These are phyloP conservation scores for Aphanomyces euteiches DNA, from an alignment of 352 stramenopile genomes.

Conservation along the genomic window DNA sequence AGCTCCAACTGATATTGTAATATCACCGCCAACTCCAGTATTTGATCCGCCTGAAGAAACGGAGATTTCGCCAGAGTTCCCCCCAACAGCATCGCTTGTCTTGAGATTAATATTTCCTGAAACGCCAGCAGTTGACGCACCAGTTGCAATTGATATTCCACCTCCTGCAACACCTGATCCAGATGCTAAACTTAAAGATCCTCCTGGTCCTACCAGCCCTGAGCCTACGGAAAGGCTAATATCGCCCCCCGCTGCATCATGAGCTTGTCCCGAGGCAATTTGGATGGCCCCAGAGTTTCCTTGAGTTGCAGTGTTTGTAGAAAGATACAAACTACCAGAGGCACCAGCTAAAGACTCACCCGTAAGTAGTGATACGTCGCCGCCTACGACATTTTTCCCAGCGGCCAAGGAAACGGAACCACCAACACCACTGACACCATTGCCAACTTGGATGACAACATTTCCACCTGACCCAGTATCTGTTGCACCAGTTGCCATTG, in stretches of 20 bases:
- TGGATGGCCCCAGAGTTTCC: neutral
- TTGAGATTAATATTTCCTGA: constrained; percentile 31
- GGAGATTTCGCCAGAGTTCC: constrained; percentile 36
- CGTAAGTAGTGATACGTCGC: constrained; percentile 2
- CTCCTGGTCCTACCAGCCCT: constrained; percentile 26
- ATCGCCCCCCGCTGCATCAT: neutral
- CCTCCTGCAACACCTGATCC: neutral
- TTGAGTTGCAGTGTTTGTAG: constrained; percentile 8
- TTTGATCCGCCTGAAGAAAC: constrained; percentile 32
- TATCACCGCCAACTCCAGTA: constrained; percentile 34
- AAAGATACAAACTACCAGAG: neutral
- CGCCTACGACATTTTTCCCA: constrained; percentile 4
- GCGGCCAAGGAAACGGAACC: neutral
- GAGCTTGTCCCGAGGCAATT: neutral
- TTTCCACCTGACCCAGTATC: constrained; percentile 7
- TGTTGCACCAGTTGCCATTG: neutral
- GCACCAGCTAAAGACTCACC: constrained; percentile 9
- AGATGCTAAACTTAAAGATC: neutral
- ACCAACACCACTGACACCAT: constrained; percentile 12
- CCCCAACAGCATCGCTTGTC: constrained; percentile 15
- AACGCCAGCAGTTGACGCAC: constrained; percentile 27
- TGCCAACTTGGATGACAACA: constrained; percentile 1
- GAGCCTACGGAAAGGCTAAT: constrained; percentile 1
- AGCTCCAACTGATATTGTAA: constrained; percentile 34
- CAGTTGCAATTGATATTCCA: neutral